Percentiles rank a stretch among this genome's conserved stretches.
phyloP scores from a whole-genome alignment of 768 basidiomycete species.

The Lactifluus pinguis region DNA sequence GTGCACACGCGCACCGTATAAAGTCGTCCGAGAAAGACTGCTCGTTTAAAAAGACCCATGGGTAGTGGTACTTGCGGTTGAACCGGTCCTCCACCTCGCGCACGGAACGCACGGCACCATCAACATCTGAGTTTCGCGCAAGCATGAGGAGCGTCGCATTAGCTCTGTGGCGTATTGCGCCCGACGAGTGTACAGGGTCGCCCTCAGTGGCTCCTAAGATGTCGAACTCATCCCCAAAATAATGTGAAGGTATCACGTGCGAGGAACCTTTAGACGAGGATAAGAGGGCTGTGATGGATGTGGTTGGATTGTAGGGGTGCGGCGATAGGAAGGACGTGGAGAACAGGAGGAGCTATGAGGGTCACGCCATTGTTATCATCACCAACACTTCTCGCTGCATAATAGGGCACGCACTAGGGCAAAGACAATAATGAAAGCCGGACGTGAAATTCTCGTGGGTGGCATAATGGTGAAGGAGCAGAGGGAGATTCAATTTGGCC shows the following conservation, averaged over 20 bases:
- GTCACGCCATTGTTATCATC: background rate
- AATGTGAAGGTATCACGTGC: background rate
- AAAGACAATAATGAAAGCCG: background rate
- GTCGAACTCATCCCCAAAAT: background rate
- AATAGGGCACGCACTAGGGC: background rate
- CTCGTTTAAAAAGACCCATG: constrained; percentile 88
- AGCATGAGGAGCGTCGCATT: constrained; percentile 39
- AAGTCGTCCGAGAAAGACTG: constrained; percentile 69
- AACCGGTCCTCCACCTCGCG: constrained; percentile 80
- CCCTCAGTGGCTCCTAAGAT: background rate
- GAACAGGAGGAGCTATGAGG: background rate
- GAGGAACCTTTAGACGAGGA: background rate
- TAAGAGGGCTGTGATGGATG: background rate
- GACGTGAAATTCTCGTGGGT: background rate
- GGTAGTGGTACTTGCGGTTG: constrained; percentile 71
- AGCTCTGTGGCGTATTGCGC: constrained; percentile 3
- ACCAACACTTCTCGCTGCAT: background rate
- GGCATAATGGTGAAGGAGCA: background rate
- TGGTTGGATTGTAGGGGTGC: background rate
- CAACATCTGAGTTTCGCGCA: constrained; percentile 55
- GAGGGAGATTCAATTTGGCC: background rate
- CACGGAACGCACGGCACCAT: constrained; percentile 54
- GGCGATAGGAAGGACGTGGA: background rate
- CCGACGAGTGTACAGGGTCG: too few relatives aligned
- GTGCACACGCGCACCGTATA: constrained; percentile 38